Conservation (phyloP, 495 filamentous ascomycete genomes). For the Parachaetomium inaequale region DNA sequence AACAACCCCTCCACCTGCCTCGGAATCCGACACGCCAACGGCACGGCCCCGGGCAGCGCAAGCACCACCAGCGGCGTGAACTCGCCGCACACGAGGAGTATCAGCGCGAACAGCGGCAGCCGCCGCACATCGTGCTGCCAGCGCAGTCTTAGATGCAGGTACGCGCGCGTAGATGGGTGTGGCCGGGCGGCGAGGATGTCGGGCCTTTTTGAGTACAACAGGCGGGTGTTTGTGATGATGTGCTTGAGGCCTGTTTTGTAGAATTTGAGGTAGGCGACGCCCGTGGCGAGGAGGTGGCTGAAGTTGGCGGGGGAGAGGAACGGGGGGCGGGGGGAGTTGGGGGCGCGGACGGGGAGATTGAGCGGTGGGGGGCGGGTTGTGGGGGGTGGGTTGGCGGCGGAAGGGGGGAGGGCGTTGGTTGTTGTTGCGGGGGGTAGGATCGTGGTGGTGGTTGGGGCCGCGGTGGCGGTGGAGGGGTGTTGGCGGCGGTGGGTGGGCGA, state of each 20-base stretch:
- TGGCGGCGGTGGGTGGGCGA: background rate
- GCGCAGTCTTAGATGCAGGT: constrained; percentile 32
- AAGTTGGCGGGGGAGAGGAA: constrained; percentile 32
- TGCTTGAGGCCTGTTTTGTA: constrained; percentile 81
- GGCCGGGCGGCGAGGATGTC: background rate
- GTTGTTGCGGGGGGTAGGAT: background rate
- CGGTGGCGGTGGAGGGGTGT: background rate
- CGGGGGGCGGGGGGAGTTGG: background rate
- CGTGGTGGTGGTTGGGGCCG: background rate
- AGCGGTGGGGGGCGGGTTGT: constrained; percentile 59
- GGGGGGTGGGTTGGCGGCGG: constrained; percentile 54
- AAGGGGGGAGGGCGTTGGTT: constrained; percentile 5
- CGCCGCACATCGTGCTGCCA: constrained; percentile 62
- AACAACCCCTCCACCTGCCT: constrained; percentile 60
- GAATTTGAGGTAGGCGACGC: constrained; percentile 65
- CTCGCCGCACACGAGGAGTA: constrained; percentile 77
- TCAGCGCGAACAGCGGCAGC: constrained; percentile 69
- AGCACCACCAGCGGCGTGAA: constrained; percentile 72
- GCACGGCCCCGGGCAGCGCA: constrained; percentile 65
- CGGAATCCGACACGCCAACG: constrained; percentile 77
- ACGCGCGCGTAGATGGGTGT: constrained; percentile 17
- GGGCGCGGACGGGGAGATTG: constrained; percentile 43
- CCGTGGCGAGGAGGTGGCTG: constrained; percentile 46
- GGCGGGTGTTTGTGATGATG: constrained; percentile 54
- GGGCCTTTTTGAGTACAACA: constrained; percentile 4